Conservation (phyloP, 345 rosid species). For the Mallotus nudiflorus region DNA sequence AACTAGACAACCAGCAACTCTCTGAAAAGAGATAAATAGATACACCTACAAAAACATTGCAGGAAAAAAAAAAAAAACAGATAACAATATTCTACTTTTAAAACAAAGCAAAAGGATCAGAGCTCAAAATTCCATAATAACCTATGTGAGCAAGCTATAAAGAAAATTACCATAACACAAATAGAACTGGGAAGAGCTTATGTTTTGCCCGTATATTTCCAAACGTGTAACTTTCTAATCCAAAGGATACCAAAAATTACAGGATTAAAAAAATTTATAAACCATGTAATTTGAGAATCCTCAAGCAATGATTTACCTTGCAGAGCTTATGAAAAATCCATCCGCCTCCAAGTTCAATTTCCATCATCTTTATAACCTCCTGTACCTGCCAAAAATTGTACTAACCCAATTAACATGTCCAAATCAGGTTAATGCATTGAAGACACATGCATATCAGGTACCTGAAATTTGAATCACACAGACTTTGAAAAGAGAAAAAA, state of each 20-base stretch:
- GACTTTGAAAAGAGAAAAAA: no score
- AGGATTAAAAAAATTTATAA: background rate
- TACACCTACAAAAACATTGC: slow-evolving; percentile 59
- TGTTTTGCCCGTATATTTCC: no score
- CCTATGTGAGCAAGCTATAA: background rate
- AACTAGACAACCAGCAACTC: slow-evolving; percentile 71
- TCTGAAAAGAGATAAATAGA: slow-evolving; percentile 54
- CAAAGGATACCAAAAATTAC: background rate
- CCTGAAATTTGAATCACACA: background rate
- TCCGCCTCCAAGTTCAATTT: slow-evolving; percentile 68
- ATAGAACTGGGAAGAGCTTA: no score
- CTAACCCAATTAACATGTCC: background rate
- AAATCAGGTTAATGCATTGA: background rate
- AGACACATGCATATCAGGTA: background rate
- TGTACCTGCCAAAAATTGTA: slow-evolving; percentile 48
- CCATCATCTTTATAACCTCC: slow-evolving; percentile 80
- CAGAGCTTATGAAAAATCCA: slow-evolving; percentile 80
- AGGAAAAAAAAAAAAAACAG: no score
- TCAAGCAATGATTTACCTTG: slow-evolving; percentile 44
- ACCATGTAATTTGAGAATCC: background rate
- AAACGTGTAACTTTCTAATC: background rate
- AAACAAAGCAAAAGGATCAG: background rate
- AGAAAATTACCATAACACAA: no score
- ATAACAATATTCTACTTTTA: background rate
- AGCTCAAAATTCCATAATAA: no score